Conservation (phyloP, 1,284 basidiomycete genomes). For the Tilletia indica region DNA sequence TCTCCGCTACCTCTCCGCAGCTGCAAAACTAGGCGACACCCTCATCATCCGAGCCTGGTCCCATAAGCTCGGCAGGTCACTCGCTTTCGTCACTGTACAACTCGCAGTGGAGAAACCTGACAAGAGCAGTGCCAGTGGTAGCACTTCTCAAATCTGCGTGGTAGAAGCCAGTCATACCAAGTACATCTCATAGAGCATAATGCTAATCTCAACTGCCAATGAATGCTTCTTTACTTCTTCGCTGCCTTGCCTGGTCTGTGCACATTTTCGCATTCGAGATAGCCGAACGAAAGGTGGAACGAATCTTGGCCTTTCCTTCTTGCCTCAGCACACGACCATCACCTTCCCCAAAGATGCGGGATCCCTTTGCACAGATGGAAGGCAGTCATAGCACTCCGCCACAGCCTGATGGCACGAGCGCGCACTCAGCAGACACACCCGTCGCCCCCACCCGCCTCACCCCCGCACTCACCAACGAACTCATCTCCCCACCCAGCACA, state of each 20-base stretch:
- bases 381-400: background rate
- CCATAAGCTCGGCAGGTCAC: conserved; percentile 35
- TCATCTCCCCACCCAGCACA: conserved; percentile 14
- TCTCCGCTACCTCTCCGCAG: conserved; percentile 30
- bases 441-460: no score
- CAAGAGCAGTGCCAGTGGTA: background rate
- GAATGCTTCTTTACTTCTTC: background rate
- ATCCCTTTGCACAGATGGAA: background rate
- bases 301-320: no score
- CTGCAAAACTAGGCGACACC: conserved; percentile 34
- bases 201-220: background rate
- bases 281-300: no score
- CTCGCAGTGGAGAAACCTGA: conserved; percentile 28
- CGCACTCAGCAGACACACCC: no score
- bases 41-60: conserved; percentile 33
- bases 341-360: no score
- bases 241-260: no score
- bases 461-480: background rate
- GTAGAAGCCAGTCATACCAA: conserved; percentile 9
- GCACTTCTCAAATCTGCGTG: background rate
- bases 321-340: no score
- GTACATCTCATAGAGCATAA: background rate
- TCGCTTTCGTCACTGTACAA: conserved; percentile 40
- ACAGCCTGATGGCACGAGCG: background rate
- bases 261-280: no score